Percentiles rank a stretch among this genome's conserved stretches.
Evolutionary conservation across 2,329 filamentous ascomycete species (phyloP).

Genomic region (Talaromyces sp.): DNA sequence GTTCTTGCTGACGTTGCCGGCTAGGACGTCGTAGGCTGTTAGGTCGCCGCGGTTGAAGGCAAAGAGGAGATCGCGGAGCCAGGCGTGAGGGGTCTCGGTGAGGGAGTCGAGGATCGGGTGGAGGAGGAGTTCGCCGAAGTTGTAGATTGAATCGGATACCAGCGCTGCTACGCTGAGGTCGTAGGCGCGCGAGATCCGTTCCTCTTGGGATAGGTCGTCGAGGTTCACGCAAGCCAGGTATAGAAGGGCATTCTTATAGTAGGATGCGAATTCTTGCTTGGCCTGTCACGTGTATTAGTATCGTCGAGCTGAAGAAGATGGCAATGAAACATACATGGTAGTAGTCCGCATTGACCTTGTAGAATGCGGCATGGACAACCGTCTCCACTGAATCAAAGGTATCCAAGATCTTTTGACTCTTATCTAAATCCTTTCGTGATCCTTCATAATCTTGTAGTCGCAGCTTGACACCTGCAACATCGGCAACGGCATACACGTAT

Average conservation of each 20-base stretch:
- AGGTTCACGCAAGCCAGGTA: conserved; percentile 96
- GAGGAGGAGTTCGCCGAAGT: conserved; percentile 97
- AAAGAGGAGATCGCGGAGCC: conserved; percentile 93
- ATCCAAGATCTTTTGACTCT: conserved; percentile 82
- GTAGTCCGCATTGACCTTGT: conserved; percentile 90
- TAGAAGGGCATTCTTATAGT: conserved; percentile 95
- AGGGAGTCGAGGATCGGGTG: conserved; percentile 92
- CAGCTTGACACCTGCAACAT: conserved; percentile 82
- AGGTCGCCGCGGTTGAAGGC: conserved; percentile 97
- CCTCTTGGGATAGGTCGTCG: conserved; percentile 63
- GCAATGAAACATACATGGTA: conserved; percentile 59
- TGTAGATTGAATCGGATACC: conserved; percentile 94
- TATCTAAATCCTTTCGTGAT: conserved; percentile 78
- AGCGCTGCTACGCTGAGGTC: conserved; percentile 89
- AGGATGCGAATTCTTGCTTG: conserved; percentile 88
- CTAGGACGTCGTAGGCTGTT: conserved; percentile 75
- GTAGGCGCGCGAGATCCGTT: conserved; percentile 80
- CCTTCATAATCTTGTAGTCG: conserved; percentile 73
- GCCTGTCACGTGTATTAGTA: conserved; percentile 39
- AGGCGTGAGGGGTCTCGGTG: conserved; percentile 66
- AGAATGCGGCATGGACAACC: conserved; percentile 92
- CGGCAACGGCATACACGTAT: conserved; percentile 87
- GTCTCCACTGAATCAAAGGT: conserved; percentile 92
- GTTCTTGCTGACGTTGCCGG: conserved; percentile 74
- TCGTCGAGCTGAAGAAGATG: neutral